Base-by-base conservation (phyloP, 1,284 basidiomycete genomes). In the Trametes versicolor region DNA sequence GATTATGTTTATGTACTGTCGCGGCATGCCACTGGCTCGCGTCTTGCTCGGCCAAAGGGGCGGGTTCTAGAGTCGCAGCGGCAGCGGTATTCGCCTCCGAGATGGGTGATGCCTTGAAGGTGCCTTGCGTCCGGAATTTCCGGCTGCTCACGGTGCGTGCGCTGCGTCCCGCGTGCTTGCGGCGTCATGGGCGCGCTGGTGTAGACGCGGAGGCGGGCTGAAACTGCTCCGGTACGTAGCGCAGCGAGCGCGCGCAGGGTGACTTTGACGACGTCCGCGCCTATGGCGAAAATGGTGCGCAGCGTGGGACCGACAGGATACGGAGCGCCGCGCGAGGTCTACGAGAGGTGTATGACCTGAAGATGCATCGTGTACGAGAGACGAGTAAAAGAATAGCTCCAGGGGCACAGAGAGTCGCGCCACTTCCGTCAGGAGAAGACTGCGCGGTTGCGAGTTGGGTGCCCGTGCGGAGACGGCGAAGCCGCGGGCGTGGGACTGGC, bases 401-500 rank as follows among this genome's bases (percentile, higher is more conserved):
- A 17, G 19, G 41, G 19, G 6, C 41, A 17, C 17, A 43, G 17
- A 7, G 15, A n/a, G 41, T 43, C 17, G 45, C 21, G 23, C 25
- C 25, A 49, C 23, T 15, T 6, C 25, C 13, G 45, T 25, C 25
- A 7, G 12, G 48, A 49, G 25, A 49, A 27, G 25, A 15, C 12
- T 27, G 25, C 15, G 25, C 17, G 23, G 23, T 47, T 25, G 36
- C 15, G 36, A 13, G 37, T n/a, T 27, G 36, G 27, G 25, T 29
- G 48, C 10, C 25, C 23, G 25, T 12, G 25, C 21, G n/a, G 21
- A 21, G 21, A 36, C 17, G 21, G 36, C 52, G 36, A 23, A 8
- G 25, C 25, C 48, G 48, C 25, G 15, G 4, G 53, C 53, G 53
- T 55, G 39, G 37, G 53, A 55, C 36, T 37, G 23, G 53, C 17